phyloP scores from a whole-genome alignment of 2,329 filamentous ascomycete genomes.

The Lecanicillium sp. region DNA sequence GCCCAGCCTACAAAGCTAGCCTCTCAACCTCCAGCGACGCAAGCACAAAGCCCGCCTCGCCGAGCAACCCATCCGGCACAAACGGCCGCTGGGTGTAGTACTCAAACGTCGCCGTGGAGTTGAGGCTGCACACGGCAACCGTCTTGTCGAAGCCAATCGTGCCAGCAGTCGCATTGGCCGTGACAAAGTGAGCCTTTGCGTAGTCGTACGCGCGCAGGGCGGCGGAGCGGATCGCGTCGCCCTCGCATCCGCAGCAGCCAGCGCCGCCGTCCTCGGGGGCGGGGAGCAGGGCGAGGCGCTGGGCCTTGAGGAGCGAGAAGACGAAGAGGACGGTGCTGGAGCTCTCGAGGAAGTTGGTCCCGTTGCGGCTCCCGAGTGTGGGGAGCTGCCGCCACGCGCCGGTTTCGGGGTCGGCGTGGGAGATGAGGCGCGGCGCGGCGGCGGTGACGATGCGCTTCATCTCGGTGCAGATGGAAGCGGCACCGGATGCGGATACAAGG shows the following conservation, averaged over 20 bases:
- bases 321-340: slow-evolving; percentile 17
- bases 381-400: slow-evolving; percentile 17
- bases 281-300: slow-evolving; percentile 5
- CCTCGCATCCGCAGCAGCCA: background rate
- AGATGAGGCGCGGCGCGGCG: slow-evolving; percentile 8
- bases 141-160: slow-evolving; percentile 29
- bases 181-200: slow-evolving; percentile 12
- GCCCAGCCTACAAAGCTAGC: background rate
- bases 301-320: slow-evolving; percentile 14
- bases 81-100: slow-evolving; percentile 33
- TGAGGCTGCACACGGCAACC: slow-evolving; percentile 35
- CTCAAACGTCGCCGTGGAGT: slow-evolving; percentile 35
- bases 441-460: slow-evolving; percentile 1
- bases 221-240: background rate
- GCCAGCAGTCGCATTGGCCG: slow-evolving; percentile 8
- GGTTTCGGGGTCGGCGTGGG: slow-evolving; percentile 11
- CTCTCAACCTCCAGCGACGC: slow-evolving; percentile 32
- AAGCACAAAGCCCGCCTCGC: slow-evolving; percentile 31
- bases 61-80: slow-evolving; percentile 31
- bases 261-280: background rate
- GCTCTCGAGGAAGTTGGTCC: slow-evolving; percentile 18
- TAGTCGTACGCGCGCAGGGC: slow-evolving; percentile 16
- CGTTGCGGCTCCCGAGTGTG: slow-evolving; percentile 11
- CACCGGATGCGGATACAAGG: background rate
- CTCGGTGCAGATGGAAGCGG: slow-evolving; percentile 5